Base-by-base conservation (phyloP, 2,329 filamentous ascomycete genomes). In the Elsinoe arachidis region DNA sequence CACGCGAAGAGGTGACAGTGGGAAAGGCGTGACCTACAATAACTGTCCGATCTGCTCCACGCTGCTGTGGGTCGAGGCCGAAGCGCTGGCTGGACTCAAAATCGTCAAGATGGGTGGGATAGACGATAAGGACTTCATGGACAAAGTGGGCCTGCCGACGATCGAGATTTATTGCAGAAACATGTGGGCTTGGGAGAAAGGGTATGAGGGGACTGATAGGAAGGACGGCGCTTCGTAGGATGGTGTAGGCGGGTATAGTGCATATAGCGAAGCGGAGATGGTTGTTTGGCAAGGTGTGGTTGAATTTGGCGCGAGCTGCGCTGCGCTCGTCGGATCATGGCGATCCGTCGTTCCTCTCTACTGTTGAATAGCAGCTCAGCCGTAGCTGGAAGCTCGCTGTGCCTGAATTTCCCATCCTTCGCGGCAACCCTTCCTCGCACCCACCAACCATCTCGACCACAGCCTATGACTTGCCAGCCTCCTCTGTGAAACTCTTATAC, bases 401-500 rank as follows among this genome's bases (percentile, higher is more conserved):
- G 47, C 47, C 47, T 6, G 7, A 15, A 2, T 19, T 21, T 14
- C n/a, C n/a, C n/a, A 30, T 39, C 46, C 14, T 35, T 30, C 15
- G 17, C n/a, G 12, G 11, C 15, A 11, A 6, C n/a, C 33, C 23
- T 2, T 6, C 17, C 12, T 5, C 41, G n/a, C 41, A 46, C 41
- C 26, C 26, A 30, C 26, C 26, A 5, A 2, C 3, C 7, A 7
- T 30, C 26, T 9, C 3, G 9, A 30, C 14, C 37, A 7, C 2
- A 5, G 2, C 41, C 19, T 23, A 46, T 46, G 33, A 47, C 55
- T 47, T 57, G 21, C 62, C 66, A 59, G 67, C 68, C 64, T 80
- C 77, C 65, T 80, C 78, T 19, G 84, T 88, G 69, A 91, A 91
- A 38, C 78, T 78, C 75, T 85, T 85, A 76, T 99, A 97, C 62